Percentiles rank a stretch among this genome's conserved stretches.
Evolutionary conservation across 2,329 filamentous ascomycete genomes (phyloP).

Genomic region (Monosporascus cannonballus): DNA sequence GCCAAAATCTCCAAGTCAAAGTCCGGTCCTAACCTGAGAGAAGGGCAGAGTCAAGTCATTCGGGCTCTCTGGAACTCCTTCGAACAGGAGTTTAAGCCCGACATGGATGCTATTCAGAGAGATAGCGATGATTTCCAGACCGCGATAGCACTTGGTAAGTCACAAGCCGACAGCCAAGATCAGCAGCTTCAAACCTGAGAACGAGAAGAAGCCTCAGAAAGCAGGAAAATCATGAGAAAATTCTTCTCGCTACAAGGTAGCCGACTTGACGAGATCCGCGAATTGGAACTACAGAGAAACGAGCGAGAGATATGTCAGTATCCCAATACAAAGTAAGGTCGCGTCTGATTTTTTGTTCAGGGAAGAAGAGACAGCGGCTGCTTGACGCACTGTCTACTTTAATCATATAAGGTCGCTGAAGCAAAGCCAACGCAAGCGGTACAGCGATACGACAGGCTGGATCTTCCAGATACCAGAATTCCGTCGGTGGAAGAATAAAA

Average conservation of each 20-base stretch:
- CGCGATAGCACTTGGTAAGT: constrained; percentile 19
- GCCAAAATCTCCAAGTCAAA: background rate
- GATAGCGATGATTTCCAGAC: constrained; percentile 15
- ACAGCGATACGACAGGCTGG: constrained; percentile 17
- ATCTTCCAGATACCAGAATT: background rate
- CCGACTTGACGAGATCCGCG: constrained; percentile 1
- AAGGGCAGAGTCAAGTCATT: constrained; percentile 14
- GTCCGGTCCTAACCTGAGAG: background rate
- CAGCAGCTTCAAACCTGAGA: constrained; percentile 15
- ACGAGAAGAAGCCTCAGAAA: constrained; percentile 7
- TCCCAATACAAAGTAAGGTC: background rate
- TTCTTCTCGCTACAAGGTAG: constrained; percentile 1
- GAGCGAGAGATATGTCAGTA: background rate
- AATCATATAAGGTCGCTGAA: constrained; percentile 18
- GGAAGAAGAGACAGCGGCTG: constrained; percentile 12
- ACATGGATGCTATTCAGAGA: constrained; percentile 14
- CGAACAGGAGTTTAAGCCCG: constrained; percentile 21
- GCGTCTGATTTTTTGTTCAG: background rate
- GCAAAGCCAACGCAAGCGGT: constrained; percentile 22
- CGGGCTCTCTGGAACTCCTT: constrained; percentile 21
- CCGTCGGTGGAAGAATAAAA: constrained; percentile 15
- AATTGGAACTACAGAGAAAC: background rate
- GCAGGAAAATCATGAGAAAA: constrained; percentile 1
- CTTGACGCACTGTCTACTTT: constrained; percentile 22
- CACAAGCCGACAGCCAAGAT: constrained; percentile 15